Percentiles rank a stretch among this genome's conserved stretches.
phyloP scores from a whole-genome alignment of 257 asterid species.

The Capsicum chinense region DNA sequence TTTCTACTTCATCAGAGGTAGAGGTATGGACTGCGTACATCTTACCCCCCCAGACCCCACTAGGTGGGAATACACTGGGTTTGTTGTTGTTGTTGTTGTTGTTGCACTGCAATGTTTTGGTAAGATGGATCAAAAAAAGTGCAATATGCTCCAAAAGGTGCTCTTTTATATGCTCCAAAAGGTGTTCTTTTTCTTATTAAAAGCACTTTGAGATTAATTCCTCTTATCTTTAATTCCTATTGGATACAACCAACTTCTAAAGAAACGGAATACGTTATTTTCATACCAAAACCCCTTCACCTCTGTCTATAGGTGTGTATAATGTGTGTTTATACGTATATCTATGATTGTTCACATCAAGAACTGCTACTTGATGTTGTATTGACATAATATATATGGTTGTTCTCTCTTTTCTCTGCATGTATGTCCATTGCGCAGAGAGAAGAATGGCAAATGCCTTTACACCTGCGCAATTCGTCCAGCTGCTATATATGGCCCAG shows the following conservation, averaged over 20 bases:
- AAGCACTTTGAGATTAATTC: not conserved
- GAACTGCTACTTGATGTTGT: not conserved
- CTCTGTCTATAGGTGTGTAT: not conserved
- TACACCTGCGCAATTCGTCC: slow-evolving; percentile 95
- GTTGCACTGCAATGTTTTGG: not conserved
- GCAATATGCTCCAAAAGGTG: not conserved
- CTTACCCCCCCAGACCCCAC: no score
- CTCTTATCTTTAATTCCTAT: not conserved
- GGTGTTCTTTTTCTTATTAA: not conserved
- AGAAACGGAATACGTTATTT: not conserved
- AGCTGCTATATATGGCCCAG: slow-evolving; percentile 97
- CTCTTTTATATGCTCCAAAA: not conserved
- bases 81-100: no score
- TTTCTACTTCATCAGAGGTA: no score
- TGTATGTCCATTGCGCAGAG: slow-evolving; percentile 45
- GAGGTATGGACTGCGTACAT: no score
- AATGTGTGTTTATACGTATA: not conserved
- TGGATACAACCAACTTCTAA: not conserved
- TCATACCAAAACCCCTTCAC: not conserved
- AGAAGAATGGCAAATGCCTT: slow-evolving; percentile 59
- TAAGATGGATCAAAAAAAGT: not conserved
- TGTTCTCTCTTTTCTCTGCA: slow-evolving; percentile 14
- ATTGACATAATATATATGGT: not conserved
- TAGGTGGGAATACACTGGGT: no score
- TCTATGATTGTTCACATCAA: not conserved